Base-by-base conservation (phyloP, 495 filamentous ascomycete species). In the Penicillium bovifimosum region DNA sequence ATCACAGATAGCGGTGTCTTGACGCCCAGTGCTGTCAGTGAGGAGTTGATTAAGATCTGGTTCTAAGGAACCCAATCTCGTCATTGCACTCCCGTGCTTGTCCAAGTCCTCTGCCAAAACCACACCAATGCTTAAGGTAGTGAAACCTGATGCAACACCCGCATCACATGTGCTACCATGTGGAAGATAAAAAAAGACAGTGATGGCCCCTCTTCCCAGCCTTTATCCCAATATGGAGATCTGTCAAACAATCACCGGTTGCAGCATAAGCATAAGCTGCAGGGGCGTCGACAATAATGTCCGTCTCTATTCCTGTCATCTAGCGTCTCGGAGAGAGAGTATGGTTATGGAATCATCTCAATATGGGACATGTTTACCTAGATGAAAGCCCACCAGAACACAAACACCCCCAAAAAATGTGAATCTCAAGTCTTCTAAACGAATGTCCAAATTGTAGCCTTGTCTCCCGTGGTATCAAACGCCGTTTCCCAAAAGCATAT, bases 31-130 rank as follows among this genome's bases (percentile, higher is more conserved):
- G 85, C 85, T 16, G 86, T 88, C 43, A 87, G 84, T 59, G 85
- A 90, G 64, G 85, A 88, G 64, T 61, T 90, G 61, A 88, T 90
- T 62, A 88, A 86, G 63, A 85, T 88, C 41, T 87, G 83, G 82
- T 87, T 84, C 59, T 89, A 74, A 80, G 24, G 14, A 52, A 49
- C 16, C 32, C n/a, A 33, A 28, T 26, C 0, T 4, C 39, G 35
- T 43, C 29, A 14, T 44, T 31, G 17, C 29, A 50, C 48, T 24
- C 2, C 29, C 14, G 9, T 29, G 8, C 4, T 13, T 18, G 6
- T 8, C 9, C n/a, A 9, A 16, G 9, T 3, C 3, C 26, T 9
- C 10, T 36, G 9, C 8, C 24, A 16, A 48, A 29, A 39, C 6
- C 11, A 27, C n/a, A 39, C 10, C 2, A 16, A 38, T 5, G 27